phyloP scores from a whole-genome alignment of 1,284 basidiomycete genomes.

The Trichosporon sp. region DNA sequence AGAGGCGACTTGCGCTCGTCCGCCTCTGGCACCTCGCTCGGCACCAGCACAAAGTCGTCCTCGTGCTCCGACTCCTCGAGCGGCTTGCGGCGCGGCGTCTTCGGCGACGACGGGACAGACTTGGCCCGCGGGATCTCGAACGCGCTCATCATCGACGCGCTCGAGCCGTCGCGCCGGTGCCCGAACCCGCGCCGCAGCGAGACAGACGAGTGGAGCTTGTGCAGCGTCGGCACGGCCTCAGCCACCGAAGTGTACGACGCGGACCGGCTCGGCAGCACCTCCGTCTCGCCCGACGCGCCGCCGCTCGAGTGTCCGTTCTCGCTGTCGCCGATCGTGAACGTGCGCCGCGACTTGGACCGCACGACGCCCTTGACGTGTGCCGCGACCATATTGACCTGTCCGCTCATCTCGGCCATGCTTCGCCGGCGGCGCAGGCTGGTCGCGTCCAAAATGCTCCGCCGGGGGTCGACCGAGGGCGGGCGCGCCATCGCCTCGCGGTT shows the following conservation, averaged over 20 bases:
- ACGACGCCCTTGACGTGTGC: neutral
- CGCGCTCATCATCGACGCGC: neutral
- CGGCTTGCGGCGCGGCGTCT: neutral
- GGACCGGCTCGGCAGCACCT: neutral
- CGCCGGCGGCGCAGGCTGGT: constrained; percentile 37
- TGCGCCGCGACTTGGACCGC: neutral
- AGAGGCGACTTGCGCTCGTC: neutral
- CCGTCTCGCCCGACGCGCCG: neutral
- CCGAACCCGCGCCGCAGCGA: neutral
- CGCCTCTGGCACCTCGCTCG: neutral
- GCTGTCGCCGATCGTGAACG: neutral
- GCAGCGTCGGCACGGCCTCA: neutral
- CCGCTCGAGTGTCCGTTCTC: neutral
- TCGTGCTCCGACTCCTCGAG: neutral
- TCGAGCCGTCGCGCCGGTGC: neutral
- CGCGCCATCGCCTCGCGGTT: constrained; percentile 38
- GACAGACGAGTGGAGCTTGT: neutral
- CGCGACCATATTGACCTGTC: constrained; percentile 10
- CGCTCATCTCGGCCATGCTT: constrained; percentile 22
- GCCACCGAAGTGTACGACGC: neutral
- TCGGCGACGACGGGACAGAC: neutral
- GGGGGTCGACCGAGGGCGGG: constrained; percentile 27
- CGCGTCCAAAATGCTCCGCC: constrained; percentile 26
- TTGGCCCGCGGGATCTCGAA: neutral
- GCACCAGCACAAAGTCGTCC: neutral